Evolutionary conservation across 805 yeast species (phyloP).

Genomic region (Saccharomycopsis sp.): DNA sequence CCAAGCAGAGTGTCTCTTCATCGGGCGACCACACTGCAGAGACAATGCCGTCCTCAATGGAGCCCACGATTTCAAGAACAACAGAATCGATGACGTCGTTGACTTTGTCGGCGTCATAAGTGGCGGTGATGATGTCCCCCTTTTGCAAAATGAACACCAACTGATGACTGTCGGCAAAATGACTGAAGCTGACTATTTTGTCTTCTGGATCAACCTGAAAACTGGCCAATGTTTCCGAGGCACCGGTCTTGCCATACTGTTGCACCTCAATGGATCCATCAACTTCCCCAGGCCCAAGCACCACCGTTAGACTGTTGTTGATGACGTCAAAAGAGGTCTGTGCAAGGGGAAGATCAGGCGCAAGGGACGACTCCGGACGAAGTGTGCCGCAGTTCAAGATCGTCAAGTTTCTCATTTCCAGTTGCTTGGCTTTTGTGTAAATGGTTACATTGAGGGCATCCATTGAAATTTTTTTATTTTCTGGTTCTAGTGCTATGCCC

Average conservation of each 20-base stretch:
- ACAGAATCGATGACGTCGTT: slow-evolving; percentile 36
- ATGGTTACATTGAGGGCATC: too few relatives aligned
- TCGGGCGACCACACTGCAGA: slow-evolving; percentile 86
- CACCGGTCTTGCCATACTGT: slow-evolving; percentile 59
- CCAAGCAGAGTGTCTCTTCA: slow-evolving; percentile 71
- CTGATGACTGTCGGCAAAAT: slow-evolving; percentile 61
- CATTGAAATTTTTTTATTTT: background rate
- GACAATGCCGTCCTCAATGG: slow-evolving; percentile 64
- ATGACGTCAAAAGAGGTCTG: slow-evolving; percentile 62
- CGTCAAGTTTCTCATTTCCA: slow-evolving; percentile 39
- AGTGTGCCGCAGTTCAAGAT: slow-evolving; percentile 48
- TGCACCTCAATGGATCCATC: slow-evolving; percentile 59
- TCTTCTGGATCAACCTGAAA: slow-evolving; percentile 39
- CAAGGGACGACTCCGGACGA: slow-evolving; percentile 43
- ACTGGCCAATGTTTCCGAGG: slow-evolving; percentile 47
- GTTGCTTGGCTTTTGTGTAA: background rate
- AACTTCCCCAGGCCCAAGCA: slow-evolving; percentile 48
- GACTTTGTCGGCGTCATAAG: slow-evolving; percentile 39
- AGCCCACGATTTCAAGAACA: slow-evolving; percentile 69
- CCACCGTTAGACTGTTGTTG: slow-evolving; percentile 63
- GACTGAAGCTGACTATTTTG: slow-evolving; percentile 41
- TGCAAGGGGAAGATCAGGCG: slow-evolving; percentile 52
- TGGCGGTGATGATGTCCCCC: slow-evolving; percentile 69
- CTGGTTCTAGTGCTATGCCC: too few relatives aligned
- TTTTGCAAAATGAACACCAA: slow-evolving; percentile 55